Conservation (phyloP, 2,329 filamentous ascomycete species). For the Alternaria angustiovoidea region DNA sequence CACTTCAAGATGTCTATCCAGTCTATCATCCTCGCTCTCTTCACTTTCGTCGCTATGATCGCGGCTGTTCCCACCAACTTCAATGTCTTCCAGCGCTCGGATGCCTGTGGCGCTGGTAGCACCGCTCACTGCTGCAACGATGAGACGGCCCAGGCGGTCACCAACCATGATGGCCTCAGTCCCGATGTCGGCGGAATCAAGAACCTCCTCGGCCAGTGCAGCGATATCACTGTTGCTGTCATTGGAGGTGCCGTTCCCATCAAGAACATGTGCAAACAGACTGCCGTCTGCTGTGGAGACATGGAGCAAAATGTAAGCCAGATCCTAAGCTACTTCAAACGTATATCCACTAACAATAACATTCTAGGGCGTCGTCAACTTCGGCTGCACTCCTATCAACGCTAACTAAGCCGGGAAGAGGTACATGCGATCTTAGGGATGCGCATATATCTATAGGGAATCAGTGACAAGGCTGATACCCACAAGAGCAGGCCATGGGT, state of each 20-base stretch:
- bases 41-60: not conserved
- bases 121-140: not conserved
- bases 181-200: not conserved
- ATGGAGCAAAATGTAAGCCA: not conserved
- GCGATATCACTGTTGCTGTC: not conserved
- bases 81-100: not conserved
- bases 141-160: not conserved
- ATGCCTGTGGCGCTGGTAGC: not conserved
- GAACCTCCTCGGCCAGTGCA: not conserved
- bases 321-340: not conserved
- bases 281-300: not conserved
- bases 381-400: not conserved
- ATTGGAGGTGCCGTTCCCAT: not conserved
- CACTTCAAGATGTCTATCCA: not conserved
- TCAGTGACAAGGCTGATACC: fast-evolving
- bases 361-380: not conserved
- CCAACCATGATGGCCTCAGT: not conserved
- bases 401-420: fast-evolving
- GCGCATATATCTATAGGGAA: not conserved
- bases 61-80: not conserved
- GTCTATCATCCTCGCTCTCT: not conserved
- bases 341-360: not conserved
- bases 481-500: too few relatives aligned
- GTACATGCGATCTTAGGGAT: not conserved
- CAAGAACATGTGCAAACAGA: not conserved